phyloP scores from a whole-genome alignment of 495 filamentous ascomycete genomes.

The Achaetomiella virescens region DNA sequence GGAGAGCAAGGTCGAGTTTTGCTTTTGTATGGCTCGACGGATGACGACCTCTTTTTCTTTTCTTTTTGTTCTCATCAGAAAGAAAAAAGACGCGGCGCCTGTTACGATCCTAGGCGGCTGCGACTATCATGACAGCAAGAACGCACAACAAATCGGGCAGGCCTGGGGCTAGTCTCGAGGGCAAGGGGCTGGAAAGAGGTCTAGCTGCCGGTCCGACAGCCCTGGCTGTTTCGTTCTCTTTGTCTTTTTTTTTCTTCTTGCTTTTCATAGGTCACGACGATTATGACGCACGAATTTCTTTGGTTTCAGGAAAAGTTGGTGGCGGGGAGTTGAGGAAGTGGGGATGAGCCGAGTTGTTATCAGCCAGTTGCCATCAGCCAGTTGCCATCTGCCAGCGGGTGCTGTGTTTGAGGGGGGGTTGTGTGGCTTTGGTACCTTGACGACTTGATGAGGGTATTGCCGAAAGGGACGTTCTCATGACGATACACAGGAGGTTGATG shows the following conservation, averaged over 20 bases:
- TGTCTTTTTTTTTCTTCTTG: slow-evolving; percentile 2
- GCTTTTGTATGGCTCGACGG: slow-evolving; percentile 10
- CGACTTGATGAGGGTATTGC: slow-evolving; percentile 33
- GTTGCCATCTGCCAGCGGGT: too few relatives aligned
- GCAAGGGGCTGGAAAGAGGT: too few relatives aligned
- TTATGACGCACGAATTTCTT: slow-evolving; percentile 32
- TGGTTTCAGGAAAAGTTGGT: slow-evolving; percentile 28
- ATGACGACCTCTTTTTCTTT: slow-evolving; percentile 14
- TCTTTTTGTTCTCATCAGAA: neutral
- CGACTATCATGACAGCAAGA: neutral
- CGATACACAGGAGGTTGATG: slow-evolving; percentile 6
- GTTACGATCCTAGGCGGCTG: slow-evolving; percentile 20
- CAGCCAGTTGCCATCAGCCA: too few relatives aligned
- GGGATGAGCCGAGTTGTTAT: slow-evolving; percentile 14
- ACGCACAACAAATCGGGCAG: neutral
- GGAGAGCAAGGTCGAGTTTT: neutral
- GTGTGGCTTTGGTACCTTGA: slow-evolving; percentile 27
- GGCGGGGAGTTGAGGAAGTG: slow-evolving; percentile 6
- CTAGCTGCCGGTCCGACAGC: too few relatives aligned
- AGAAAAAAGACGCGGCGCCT: slow-evolving; percentile 13
- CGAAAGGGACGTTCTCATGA: slow-evolving; percentile 26
- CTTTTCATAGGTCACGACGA: slow-evolving; percentile 21
- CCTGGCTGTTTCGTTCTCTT: neutral
- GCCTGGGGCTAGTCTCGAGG: neutral
- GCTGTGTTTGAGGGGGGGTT: slow-evolving; percentile 1